Evolutionary conservation across 768 basidiomycete species (phyloP).

Genomic region (Boletus pseudo-olivaceus): DNA sequence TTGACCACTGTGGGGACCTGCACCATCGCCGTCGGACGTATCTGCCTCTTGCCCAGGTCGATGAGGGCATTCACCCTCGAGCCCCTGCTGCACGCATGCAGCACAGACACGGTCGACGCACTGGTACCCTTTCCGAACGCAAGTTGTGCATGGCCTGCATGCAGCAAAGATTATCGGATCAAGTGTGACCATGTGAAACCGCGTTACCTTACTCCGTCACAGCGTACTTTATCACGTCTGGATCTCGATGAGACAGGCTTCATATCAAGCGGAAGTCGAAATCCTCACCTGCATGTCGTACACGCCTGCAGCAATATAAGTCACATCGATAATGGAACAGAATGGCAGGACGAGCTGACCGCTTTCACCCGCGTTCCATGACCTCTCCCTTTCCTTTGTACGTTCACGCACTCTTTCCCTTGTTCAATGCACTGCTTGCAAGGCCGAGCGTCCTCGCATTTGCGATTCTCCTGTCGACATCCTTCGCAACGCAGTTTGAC

Average conservation of each 20-base stretch:
- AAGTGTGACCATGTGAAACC: constrained; percentile 1
- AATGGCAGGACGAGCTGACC: constrained; percentile 36
- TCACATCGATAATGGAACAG: constrained; percentile 3
- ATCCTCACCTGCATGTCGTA: constrained; percentile 52
- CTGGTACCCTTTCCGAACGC: constrained; percentile 48
- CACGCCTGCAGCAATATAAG: constrained; percentile 45
- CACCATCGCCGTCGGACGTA: constrained; percentile 25
- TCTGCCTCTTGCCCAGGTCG: constrained; percentile 24
- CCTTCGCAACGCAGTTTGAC: constrained; percentile 58
- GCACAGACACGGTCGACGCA: constrained; percentile 50
- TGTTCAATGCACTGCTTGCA: constrained; percentile 50
- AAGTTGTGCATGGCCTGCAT: constrained; percentile 48
- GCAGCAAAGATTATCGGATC: constrained; percentile 6
- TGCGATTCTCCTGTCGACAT: constrained; percentile 53
- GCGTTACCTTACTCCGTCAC: constrained; percentile 53
- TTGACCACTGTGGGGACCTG: constrained; percentile 1
- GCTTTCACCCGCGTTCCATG: constrained; percentile 60
- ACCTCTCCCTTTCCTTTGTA: constrained; percentile 51
- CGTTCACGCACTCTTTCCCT: constrained; percentile 45
- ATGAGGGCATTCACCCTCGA: constrained; percentile 46
- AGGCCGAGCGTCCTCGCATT: constrained; percentile 58
- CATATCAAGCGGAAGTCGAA: constrained; percentile 1
- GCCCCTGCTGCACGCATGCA: constrained; percentile 42
- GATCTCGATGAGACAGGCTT: constrained; percentile 14
- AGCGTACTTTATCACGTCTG: constrained; percentile 62